Evolutionary conservation across 805 yeast genomes (phyloP).

Genomic region (Candida xyloterini): DNA sequence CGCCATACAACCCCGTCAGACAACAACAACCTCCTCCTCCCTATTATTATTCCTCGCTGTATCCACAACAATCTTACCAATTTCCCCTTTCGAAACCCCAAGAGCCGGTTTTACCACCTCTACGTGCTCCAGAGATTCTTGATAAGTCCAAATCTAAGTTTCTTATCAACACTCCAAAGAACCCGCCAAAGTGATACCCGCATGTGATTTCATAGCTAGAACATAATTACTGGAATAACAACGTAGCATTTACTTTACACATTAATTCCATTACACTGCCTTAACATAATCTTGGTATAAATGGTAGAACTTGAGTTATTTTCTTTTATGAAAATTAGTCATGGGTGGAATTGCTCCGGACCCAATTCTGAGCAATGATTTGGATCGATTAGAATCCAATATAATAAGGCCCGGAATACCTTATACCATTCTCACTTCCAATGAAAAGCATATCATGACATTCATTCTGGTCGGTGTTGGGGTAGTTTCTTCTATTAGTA

Average conservation of each 20-base stretch:
- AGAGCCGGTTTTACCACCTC: conserved; percentile 15
- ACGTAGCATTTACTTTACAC: not conserved
- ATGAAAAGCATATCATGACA: conserved; percentile 42
- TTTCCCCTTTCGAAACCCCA: conserved; percentile 10
- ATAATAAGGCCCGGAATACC: conserved; percentile 22
- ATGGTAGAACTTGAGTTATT: too few species aligned
- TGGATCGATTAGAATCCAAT: not conserved
- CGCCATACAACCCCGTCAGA: conserved; percentile 13
- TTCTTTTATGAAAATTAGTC: too few species aligned
- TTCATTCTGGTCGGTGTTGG: conserved; percentile 46
- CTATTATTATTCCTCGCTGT: conserved; percentile 17
- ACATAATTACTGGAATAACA: not conserved
- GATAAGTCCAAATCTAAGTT: conserved; percentile 19
- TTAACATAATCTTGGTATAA: too few species aligned
- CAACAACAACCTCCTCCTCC: conserved; percentile 12
- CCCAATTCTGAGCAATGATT: not conserved
- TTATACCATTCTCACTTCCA: conserved; percentile 42
- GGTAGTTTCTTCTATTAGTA: conserved; percentile 65
- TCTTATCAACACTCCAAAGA: conserved; percentile 24
- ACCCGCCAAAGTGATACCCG: conserved; percentile 23
- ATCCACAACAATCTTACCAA: conserved; percentile 13
- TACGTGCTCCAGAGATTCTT: conserved; percentile 11
- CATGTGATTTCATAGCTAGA: conserved; percentile 2
- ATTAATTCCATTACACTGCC: not conserved
- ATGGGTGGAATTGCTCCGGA: too few species aligned